Conservation (phyloP, 176 grass and related monocot genomes). For the Rhynchospora tenuis region DNA sequence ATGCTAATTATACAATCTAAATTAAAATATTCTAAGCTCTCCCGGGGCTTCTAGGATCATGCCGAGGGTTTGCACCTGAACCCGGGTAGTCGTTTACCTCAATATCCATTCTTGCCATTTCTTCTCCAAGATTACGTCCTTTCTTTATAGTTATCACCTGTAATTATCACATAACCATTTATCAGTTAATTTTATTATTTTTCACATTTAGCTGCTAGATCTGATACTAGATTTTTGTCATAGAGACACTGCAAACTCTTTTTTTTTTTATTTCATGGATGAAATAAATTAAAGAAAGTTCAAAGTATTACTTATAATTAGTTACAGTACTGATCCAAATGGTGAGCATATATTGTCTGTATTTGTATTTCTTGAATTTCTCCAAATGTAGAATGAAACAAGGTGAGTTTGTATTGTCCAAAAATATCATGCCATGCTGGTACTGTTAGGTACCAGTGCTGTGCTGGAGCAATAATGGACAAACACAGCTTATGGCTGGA, state of each 20-base stretch:
- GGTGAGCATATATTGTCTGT: too few relatives aligned
- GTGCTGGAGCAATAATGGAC: background rate
- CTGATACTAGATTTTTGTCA: background rate
- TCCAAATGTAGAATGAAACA: background rate
- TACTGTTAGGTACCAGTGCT: background rate
- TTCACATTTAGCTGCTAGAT: background rate
- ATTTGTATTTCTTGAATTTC: background rate
- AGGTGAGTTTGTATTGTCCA: background rate
- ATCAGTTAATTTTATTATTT: background rate
- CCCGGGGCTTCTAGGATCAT: slow-evolving; percentile 59
- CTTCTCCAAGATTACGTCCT: slow-evolving; percentile 21
- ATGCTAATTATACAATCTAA: slow-evolving; percentile 4
- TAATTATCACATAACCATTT: background rate
- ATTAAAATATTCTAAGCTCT: slow-evolving; percentile 27
- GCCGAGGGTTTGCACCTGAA: slow-evolving; percentile 69
- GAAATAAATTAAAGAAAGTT: background rate
- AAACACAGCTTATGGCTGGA: background rate
- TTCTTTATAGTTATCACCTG: background rate
- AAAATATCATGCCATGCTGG: background rate
- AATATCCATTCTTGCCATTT: slow-evolving; percentile 50
- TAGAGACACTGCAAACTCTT: background rate
- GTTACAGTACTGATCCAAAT: background rate
- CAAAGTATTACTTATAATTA: background rate
- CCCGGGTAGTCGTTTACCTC: slow-evolving; percentile 78
- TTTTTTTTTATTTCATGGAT: background rate